A percentile compares a stretch with the other conserved stretches of the same genome.
Conservation (phyloP, 306 rosid species). For the Glycine tomentella region DNA sequence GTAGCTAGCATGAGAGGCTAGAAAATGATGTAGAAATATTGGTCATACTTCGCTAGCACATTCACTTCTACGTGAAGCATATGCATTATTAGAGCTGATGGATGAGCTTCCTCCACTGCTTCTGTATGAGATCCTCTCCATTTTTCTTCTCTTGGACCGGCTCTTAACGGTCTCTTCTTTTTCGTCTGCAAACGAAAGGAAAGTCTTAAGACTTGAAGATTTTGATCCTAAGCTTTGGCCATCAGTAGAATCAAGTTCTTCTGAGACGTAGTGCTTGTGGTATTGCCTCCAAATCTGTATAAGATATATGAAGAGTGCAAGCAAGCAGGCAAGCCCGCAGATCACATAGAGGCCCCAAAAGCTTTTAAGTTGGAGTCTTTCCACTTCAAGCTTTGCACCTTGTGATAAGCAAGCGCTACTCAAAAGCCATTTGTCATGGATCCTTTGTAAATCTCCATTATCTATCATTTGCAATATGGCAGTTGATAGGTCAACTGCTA, state of each 20-base stretch:
- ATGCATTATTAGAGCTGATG: slow-evolving; percentile 45
- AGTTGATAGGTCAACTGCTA: slow-evolving; percentile 88
- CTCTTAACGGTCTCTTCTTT: slow-evolving; percentile 64
- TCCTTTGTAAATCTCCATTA: slow-evolving; percentile 87
- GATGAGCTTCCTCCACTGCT: slow-evolving; percentile 51
- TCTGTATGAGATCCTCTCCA: slow-evolving; percentile 64
- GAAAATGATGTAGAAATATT: neutral
- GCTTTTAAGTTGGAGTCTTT: slow-evolving; percentile 78
- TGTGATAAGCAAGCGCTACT: slow-evolving; percentile 78
- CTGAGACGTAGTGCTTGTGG: slow-evolving; percentile 49
- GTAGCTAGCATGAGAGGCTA: neutral
- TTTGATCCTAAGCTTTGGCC: slow-evolving; percentile 38
- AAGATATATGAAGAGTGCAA: slow-evolving; percentile 68
- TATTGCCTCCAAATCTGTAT: slow-evolving; percentile 64
- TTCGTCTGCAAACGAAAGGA: slow-evolving; percentile 76
- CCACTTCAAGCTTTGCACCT: slow-evolving; percentile 68
- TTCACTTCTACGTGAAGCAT: slow-evolving; percentile 40
- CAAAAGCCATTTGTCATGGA: slow-evolving; percentile 94
- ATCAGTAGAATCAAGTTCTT: slow-evolving; percentile 42
- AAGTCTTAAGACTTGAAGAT: slow-evolving; percentile 60
- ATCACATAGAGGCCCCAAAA: slow-evolving; percentile 83
- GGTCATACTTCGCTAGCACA: slow-evolving; percentile 32
- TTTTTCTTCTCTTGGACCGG: slow-evolving; percentile 66
- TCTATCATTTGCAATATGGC: slow-evolving; percentile 80
- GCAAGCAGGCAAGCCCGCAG: slow-evolving; percentile 74